Evolutionary conservation across 129 eudicot genomes (phyloP).

Genomic region (sunflower (Helianthus annuus)): HanXRQr2.0-SUNRISE NC_035444.2:7517873-7518372

Average conservation of each 20-base stretch:
- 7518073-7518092: slow-evolving; percentile 89
- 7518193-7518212: too few relatives aligned
- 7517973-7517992: too few relatives aligned
- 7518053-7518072: slow-evolving; percentile 66
- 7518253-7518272: slow-evolving; percentile 66
- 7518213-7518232: neutral
- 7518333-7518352: slow-evolving; percentile 66
- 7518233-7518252: neutral
- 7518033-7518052: slow-evolving; percentile 70
- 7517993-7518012: too few relatives aligned
- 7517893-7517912: slow-evolving; percentile 52
- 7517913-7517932: too few relatives aligned
- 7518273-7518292: slow-evolving; percentile 72
- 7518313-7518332: slow-evolving; percentile 14
- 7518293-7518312: slow-evolving; percentile 41
- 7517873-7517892: slow-evolving; percentile 55
- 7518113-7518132: neutral
- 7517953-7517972: too few relatives aligned
- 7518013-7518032: slow-evolving; percentile 72
- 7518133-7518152: too few relatives aligned
- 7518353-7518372: slow-evolving; percentile 83
- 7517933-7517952: too few relatives aligned
- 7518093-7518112: slow-evolving; percentile 18
- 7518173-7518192: neutral
- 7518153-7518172: too few relatives aligned